phyloP scores from a whole-genome alignment of 148 eudicot species.

The Arbutus unedo region DNA sequence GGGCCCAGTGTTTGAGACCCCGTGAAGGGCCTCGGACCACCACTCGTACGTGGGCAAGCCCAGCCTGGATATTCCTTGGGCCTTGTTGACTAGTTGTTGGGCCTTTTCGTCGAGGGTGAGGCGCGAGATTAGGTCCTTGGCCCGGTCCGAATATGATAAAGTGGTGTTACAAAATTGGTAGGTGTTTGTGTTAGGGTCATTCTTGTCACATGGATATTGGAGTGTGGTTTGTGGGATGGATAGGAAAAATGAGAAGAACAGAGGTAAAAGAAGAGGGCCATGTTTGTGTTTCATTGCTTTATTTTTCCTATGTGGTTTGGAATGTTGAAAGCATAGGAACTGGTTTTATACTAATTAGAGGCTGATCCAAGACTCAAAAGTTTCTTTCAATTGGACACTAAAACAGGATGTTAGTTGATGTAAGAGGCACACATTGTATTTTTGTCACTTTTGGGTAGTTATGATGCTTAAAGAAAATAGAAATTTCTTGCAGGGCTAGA shows the following conservation, averaged over 20 bases:
- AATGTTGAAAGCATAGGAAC: neutral
- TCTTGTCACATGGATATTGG: slow-evolving; percentile 32
- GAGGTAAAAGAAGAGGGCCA: slow-evolving; percentile 7
- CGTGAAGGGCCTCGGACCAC: slow-evolving; percentile 78
- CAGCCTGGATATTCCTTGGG: slow-evolving; percentile 41
- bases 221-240: slow-evolving; percentile 20
- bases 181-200: slow-evolving; percentile 13
- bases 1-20: slow-evolving; percentile 39
- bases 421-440: neutral
- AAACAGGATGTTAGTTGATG: slow-evolving; percentile 6
- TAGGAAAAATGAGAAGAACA: slow-evolving; percentile 22
- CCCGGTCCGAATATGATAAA: slow-evolving; percentile 29
- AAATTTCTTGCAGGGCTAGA: too few species aligned
- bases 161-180: slow-evolving; percentile 39
- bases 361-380: neutral
- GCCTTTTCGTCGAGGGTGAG: slow-evolving; percentile 44
- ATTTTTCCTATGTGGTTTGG: neutral
- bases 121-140: slow-evolving; percentile 42
- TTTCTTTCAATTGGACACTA: neutral
- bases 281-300: slow-evolving; percentile 21
- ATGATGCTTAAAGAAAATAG: too few species aligned
- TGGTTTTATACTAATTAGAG: neutral
- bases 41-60: slow-evolving; percentile 51
- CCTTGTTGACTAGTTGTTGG: slow-evolving; percentile 35
- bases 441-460: neutral